Evolutionary conservation across 2,329 filamentous ascomycete genomes (phyloP), one percentile per base, ranked within the genome.

Genomic region (Diaporthe citri): DNA sequence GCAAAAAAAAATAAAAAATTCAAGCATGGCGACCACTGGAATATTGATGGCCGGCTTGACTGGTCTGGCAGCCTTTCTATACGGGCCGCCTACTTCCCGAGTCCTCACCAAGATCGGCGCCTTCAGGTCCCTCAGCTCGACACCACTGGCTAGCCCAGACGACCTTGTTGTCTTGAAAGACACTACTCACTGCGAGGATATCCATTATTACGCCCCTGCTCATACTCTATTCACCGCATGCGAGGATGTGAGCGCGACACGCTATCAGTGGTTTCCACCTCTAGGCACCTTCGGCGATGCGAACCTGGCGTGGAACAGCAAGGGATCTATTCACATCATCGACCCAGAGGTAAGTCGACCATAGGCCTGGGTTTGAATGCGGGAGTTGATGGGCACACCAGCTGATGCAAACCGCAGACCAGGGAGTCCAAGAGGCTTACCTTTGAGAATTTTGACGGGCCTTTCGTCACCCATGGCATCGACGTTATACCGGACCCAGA

Each of bases 401-500:
- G 28, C 13, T 41, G 8, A 73, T 12, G 69, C 36, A 3, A 39
- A 25, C 51, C 28, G 41, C 22, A 90, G 87, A 89, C 85, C 3
- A 80, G 86, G 77, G 84, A 83, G 64, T 85, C 85, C 1, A 84
- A 82, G 59, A 84, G 86, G 31, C 83, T 93, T 4, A 76, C 78
- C 0, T 85, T 92, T 22, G 82, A 87, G 9, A 86, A 87, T 71
- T 92, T 92, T 76, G 75, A 86, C 2, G 85, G 85, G 0, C 84
- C 89, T 0, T 91, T 92, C 67, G 79, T 88, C 8, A 90, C 90
- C 0, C 91, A 93, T 76, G 91, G 91, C 1, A 90, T 93, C 76
- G 90, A 91, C 74, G 84, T 93, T 9, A 85, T 90, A n/a, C 80
- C 84, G 4, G 89, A 91, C 76, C 86, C 85, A 0, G 78, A 85